These are phyloP conservation scores for Persicaria maculosa DNA, from an alignment of 148 eudicot species.

Conservation along the genomic window DNA sequence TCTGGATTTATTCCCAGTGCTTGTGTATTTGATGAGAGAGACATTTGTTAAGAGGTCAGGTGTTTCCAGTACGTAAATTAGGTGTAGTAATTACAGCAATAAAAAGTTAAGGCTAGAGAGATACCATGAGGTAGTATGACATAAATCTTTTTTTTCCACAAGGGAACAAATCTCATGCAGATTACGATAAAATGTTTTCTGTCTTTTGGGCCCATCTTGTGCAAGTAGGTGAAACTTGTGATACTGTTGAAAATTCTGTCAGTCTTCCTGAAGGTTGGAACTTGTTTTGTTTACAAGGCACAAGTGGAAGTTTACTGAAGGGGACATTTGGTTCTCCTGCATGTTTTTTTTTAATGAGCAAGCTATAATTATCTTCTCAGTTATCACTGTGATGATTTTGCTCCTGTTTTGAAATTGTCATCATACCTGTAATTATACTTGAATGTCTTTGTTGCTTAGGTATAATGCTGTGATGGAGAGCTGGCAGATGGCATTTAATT, in stretches of 20 bases:
- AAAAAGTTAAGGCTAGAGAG: not conserved
- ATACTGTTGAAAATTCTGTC: no score
- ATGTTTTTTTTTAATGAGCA: not conserved
- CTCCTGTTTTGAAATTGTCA: not conserved
- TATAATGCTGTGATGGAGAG: conserved; percentile 71
- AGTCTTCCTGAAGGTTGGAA: no score
- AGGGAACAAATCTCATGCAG: not conserved
- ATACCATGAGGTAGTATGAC: not conserved
- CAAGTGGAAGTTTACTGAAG: not conserved
- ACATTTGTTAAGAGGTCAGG: not conserved
- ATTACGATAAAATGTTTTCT: no score
- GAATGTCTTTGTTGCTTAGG: conserved; percentile 21
- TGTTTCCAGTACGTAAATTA: not conserved
- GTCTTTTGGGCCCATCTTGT: not conserved
- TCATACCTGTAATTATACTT: not conserved
- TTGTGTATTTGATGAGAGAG: not conserved
- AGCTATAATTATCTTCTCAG: not conserved
- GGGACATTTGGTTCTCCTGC: not conserved
- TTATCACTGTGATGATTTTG: not conserved
- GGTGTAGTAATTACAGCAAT: not conserved
- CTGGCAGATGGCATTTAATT: conserved; percentile 71
- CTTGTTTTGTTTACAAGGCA: not conserved
- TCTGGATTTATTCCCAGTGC: not conserved
- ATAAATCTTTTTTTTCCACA: not conserved
- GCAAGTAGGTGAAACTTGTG: not conserved